phyloP scores from a whole-genome alignment of 306 rosid species.

The Cicer cuneatum region DNA sequence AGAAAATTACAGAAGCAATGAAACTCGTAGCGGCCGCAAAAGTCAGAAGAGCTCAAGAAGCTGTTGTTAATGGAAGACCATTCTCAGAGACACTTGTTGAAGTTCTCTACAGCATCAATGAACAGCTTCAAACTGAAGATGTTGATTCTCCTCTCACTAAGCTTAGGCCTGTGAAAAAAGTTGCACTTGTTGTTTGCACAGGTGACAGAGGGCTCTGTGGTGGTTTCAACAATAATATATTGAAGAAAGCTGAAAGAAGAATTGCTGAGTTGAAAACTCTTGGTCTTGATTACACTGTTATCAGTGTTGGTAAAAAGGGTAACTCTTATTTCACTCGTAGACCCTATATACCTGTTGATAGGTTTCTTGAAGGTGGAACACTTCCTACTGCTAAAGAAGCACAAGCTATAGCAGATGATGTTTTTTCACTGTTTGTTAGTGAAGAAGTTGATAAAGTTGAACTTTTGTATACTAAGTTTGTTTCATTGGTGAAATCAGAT shows the following conservation, averaged over 20 bases:
- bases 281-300: conserved; percentile 64
- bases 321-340: conserved; percentile 74
- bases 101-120: conserved; percentile 91
- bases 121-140: conserved; percentile 86
- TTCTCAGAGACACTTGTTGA: conserved; percentile 88
- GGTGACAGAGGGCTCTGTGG: conserved; percentile 96
- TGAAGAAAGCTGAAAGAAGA: conserved; percentile 75
- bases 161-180: conserved; percentile 77
- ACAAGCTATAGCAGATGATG: conserved; percentile 90
- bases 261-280: conserved; percentile 70
- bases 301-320: conserved; percentile 90
- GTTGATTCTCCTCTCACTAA: conserved; percentile 74
- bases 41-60: conserved; percentile 95
- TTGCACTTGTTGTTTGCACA: conserved; percentile 77
- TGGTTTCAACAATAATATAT: conserved; percentile 62
- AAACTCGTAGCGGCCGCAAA: conserved; percentile 96
- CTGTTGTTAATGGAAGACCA: conserved; percentile 88
- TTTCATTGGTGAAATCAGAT: conserved; percentile 75
- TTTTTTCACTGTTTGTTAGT: conserved; percentile 79
- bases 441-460: conserved; percentile 94
- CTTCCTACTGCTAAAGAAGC: conserved; percentile 93
- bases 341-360: conserved; percentile 84
- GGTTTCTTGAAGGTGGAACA: conserved; percentile 63
- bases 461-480: conserved; percentile 81
- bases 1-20: conserved; percentile 95